Conservation (phyloP, 164 flowering plant genomes). For the Annona cherimola region DNA sequence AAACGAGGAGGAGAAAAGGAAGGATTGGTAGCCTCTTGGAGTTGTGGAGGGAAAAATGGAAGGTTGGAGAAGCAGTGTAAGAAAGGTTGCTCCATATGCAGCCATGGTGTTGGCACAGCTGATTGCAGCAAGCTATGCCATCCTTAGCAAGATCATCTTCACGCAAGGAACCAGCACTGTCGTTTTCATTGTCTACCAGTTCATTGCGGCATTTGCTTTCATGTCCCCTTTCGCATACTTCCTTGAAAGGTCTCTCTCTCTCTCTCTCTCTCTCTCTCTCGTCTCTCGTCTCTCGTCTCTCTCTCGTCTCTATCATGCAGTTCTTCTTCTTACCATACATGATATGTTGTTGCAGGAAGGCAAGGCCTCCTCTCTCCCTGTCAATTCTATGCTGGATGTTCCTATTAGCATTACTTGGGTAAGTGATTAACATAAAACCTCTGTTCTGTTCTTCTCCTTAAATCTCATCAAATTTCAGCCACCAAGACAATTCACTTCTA, state of each 20-base stretch:
- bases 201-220: conserved; percentile 11
- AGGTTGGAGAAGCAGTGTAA: not conserved
- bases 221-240: conserved; percentile 16
- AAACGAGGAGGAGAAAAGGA: not conserved
- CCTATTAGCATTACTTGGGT: conserved; percentile 14
- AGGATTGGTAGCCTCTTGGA: not conserved
- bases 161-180: conserved; percentile 10
- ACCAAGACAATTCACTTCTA: too few relatives aligned
- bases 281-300: not conserved
- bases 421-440: not conserved
- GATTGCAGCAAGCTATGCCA: conserved; percentile 8
- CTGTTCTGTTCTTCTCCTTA: too few relatives aligned
- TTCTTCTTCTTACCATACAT: not conserved
- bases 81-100: conserved; percentile 6
- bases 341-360: conserved; percentile 8
- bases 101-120: conserved; percentile 7
- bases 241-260: conserved; percentile 16
- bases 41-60: not conserved
- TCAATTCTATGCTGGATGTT: conserved; percentile 13
- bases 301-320: not conserved
- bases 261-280: not conserved
- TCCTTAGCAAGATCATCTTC: conserved; percentile 13
- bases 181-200: conserved; percentile 15
- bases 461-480: too few relatives aligned
- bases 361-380: conserved; percentile 12